Percentiles rank a stretch among this genome's conserved stretches.
Evolutionary conservation across 1,284 basidiomycete species (phyloP).

Genomic region (Cutaneotrichosporon sp.): DNA sequence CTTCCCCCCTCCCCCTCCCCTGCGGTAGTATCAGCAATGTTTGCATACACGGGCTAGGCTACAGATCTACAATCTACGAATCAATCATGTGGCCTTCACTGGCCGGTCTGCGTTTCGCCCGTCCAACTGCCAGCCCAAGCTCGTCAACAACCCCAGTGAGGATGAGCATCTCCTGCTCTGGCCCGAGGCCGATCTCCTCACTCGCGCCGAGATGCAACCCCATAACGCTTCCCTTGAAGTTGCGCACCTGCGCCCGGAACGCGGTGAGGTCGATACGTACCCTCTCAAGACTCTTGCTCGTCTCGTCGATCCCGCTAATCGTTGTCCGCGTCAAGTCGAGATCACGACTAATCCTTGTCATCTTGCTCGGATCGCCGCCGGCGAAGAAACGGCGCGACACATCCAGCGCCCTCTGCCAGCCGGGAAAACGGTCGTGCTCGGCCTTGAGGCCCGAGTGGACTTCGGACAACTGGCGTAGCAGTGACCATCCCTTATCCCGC

Average conservation of each 20-base stretch:
- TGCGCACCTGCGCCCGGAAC: conserved; percentile 43
- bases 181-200: conserved; percentile 30
- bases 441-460: conserved; percentile 17
- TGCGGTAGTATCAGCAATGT: too few species aligned
- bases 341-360: conserved; percentile 37
- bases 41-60: neutral
- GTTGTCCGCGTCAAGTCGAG: conserved; percentile 34
- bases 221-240: conserved; percentile 45
- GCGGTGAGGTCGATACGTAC: conserved; percentile 33
- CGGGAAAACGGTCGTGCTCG: conserved; percentile 36
- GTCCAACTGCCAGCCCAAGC: conserved; percentile 19
- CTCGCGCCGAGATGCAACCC: conserved; percentile 44
- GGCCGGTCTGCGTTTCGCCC: conserved; percentile 19
- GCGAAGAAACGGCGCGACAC: conserved; percentile 35
- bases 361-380: conserved; percentile 41
- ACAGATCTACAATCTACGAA: neutral
- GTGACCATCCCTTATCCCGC: conserved; percentile 9
- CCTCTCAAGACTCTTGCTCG: conserved; percentile 33
- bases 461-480: conserved; percentile 17
- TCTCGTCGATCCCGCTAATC: conserved; percentile 31
- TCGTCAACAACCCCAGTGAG: conserved; percentile 20
- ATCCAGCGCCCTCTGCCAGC: conserved; percentile 39
- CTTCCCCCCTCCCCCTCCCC: too few species aligned
- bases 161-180: conserved; percentile 41
- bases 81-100: neutral